Conservation (phyloP, 2,329 filamentous ascomycete genomes). For the Hypoxylon sp. region DNA sequence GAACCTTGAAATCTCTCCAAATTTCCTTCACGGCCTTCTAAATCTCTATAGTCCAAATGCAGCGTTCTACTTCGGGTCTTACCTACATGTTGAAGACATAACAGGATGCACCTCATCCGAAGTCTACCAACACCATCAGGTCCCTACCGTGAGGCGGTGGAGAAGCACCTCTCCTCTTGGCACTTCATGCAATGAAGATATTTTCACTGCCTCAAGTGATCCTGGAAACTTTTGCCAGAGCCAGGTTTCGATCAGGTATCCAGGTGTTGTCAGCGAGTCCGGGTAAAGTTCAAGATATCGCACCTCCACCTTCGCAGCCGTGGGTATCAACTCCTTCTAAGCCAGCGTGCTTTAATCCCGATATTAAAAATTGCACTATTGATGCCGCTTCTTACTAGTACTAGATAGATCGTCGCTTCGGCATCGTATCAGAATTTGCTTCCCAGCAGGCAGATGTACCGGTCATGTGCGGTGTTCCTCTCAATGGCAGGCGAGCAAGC, state of each 20-base stretch:
- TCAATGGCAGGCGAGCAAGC: constrained; percentile 28
- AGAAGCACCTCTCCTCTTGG: constrained; percentile 23
- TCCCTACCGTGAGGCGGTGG: not conserved
- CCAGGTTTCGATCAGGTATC: constrained; percentile 15
- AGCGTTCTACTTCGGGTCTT: not conserved
- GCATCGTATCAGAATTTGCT: constrained; percentile 37
- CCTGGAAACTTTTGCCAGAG: constrained; percentile 16
- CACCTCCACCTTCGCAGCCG: constrained; percentile 32
- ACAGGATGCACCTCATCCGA: not conserved
- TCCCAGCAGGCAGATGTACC: constrained; percentile 32
- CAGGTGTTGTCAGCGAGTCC: constrained; percentile 29
- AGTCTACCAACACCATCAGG: constrained; percentile 16
- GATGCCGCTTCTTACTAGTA: constrained; percentile 4
- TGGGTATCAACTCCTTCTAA: constrained; percentile 14
- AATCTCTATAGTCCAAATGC: no score
- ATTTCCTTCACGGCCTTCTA: no score
- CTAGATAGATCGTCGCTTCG: constrained; percentile 32
- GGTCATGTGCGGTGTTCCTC: constrained; percentile 38
- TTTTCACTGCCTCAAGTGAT: constrained; percentile 1
- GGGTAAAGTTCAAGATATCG: constrained; percentile 38
- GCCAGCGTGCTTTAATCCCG: constrained; percentile 11
- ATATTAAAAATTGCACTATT: constrained; percentile 21
- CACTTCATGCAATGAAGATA: constrained; percentile 25
- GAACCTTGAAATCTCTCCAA: no score
- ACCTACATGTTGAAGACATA: constrained; percentile 3